Evolutionary conservation across 225 moss, liverwort and hornwort species (phyloP).

Genomic region (Rhytidiadelphus loreus): DNA sequence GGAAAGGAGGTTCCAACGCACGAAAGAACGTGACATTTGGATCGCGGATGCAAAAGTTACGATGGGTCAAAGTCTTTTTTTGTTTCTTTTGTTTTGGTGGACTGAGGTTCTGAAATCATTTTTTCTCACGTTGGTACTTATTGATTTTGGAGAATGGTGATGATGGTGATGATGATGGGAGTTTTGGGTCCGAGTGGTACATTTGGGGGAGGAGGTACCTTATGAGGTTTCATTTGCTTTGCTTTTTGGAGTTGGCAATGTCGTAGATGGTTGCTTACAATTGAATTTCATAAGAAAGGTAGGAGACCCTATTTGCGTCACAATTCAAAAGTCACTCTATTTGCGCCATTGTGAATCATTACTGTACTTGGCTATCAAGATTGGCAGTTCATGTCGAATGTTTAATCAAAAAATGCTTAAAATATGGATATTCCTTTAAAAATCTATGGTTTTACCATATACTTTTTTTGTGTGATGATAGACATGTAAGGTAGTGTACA

Average conservation of each 20-base stretch:
- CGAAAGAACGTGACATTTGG: accelerated
- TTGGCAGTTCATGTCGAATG: too few relatives aligned
- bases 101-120: background rate
- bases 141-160: too few relatives aligned
- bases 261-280: accelerated
- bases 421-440: background rate
- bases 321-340: background rate
- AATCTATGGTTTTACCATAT: accelerated
- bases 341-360: background rate
- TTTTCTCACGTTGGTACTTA: background rate
- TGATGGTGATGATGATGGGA: background rate
- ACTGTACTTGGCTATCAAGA: accelerated
- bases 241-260: background rate
- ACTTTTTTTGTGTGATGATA: accelerated
- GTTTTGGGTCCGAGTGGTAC: accelerated
- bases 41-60: background rate
- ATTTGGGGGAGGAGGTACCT: accelerated
- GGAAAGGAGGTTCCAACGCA: background rate
- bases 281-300: too few relatives aligned
- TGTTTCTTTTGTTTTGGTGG: too few relatives aligned
- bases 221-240: background rate
- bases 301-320: accelerated
- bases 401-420: background rate
- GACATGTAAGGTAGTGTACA: accelerated
- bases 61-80: background rate